Conservation (phyloP, 2,329 filamentous ascomycete genomes). For the Talaromyces rugulosus region DNA sequence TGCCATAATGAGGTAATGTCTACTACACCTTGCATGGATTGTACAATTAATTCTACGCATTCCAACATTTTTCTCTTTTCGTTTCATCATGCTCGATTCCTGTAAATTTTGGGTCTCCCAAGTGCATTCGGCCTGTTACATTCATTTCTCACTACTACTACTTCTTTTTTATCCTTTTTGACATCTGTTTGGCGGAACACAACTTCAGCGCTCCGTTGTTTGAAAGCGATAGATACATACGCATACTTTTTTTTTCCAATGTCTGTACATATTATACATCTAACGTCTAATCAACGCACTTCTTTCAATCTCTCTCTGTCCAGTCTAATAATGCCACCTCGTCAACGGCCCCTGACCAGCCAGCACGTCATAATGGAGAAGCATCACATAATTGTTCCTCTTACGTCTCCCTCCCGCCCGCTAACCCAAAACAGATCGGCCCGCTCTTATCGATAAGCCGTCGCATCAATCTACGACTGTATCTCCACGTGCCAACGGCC, state of each 20-base stretch:
- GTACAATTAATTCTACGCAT: neutral
- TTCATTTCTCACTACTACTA: neutral
- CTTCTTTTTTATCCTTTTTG: neutral
- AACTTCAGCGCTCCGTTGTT: neutral
- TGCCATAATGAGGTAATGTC: constrained; percentile 1
- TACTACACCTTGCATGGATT: neutral
- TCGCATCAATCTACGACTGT: neutral
- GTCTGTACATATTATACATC: neutral
- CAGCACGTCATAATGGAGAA: neutral
- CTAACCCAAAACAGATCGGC: neutral
- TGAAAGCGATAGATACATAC: neutral
- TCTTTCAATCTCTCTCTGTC: neutral
- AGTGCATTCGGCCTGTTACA: neutral
- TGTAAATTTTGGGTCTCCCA: neutral
- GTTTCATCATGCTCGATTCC: neutral
- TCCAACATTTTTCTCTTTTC: neutral
- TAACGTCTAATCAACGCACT: neutral
- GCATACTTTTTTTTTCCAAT: neutral
- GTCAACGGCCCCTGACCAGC: neutral
- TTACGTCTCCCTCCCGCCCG: neutral
- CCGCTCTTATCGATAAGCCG: neutral
- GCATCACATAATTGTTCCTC: neutral
- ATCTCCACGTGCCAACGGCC: neutral
- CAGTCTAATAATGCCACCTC: neutral
- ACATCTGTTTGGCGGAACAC: neutral